Base-by-base conservation (phyloP, 2,329 filamentous ascomycete genomes). In the Xylariomycetidae sp. region DNA sequence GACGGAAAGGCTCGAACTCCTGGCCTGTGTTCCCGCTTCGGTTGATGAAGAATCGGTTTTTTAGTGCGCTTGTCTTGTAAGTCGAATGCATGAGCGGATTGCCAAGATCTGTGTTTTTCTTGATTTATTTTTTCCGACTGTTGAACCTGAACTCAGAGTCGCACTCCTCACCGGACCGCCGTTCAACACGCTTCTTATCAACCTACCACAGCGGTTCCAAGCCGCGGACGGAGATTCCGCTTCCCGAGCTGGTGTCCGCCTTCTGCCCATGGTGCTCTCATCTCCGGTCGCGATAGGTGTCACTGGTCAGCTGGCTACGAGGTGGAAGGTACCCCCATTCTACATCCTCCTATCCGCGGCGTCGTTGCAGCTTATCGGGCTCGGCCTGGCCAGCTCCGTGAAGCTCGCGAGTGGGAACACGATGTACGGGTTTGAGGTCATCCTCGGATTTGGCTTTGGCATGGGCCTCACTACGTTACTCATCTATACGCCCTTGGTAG, bases 391-490 rank as follows among this genome's bases (percentile, higher is more conserved):
- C 6, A 53, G 51, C 25, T 51, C 55, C 9, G 31, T 54, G 7
- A 19, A 33, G 4, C 31, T 37, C 2, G 42, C 42, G 4, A n/a
- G n/a, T n/a, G n/a, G n/a, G n/a, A n/a, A n/a, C n/a, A n/a, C n/a
- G n/a, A 46, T 58, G 25, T 59, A 58, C 35, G 57, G 54, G 6
- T 63, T 55, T 25, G 46, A 64, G 33, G 52, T 49, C 2, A 38
- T 64, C 7, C 55, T 62, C 42, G 62, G 58, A 7, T 50, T 60
- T 14, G 60, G 62, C 2, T 58, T 64, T 34, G 62, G 58, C 3
- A 42, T 62, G 31, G 47, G 38, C 10, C 52, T 57, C 27, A 48
- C 46, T 16, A 55, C 55, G 3, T 30, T 61, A 7, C 26, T 62
- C 6, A 54, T 56, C 19, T 47, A 57, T 19, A 53, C 51, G 23